phyloP scores from a whole-genome alignment of 805 yeast species.

The Yamadazyma olivae region DNA sequence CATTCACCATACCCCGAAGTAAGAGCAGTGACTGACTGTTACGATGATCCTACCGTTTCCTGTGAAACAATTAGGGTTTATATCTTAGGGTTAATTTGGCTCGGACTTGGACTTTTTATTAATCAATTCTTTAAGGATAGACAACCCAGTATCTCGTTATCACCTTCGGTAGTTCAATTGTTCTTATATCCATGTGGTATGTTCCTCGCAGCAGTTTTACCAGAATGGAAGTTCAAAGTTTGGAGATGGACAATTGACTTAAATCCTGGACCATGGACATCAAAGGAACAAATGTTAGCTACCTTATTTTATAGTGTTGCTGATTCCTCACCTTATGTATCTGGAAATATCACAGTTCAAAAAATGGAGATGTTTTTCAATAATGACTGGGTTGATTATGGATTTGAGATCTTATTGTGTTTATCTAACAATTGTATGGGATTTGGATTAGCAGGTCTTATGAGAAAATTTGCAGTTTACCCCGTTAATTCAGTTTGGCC shows the following conservation, averaged over 20 bases:
- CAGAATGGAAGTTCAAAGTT: conserved; percentile 40
- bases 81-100: conserved; percentile 47
- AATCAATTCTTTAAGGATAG: conserved; percentile 55
- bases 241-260: too few relatives aligned
- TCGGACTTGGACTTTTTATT: conserved; percentile 47
- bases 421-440: conserved; percentile 23
- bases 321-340: conserved; percentile 22
- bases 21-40: too few relatives aligned
- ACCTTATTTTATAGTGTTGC: conserved; percentile 34
- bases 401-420: conserved; percentile 22
- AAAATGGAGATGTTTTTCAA: conserved; percentile 20
- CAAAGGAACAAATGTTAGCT: too few relatives aligned
- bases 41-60: conserved; percentile 46
- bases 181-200: conserved; percentile 42
- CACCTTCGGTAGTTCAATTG: conserved; percentile 41
- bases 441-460: conserved; percentile 28
- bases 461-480: conserved; percentile 24
- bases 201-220: conserved; percentile 32
- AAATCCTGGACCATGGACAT: too few relatives aligned
- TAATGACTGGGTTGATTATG: conserved; percentile 22
- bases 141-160: conserved; percentile 42
- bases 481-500: conserved; percentile 27
- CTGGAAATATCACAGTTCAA: conserved; percentile 22
- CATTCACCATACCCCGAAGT: conserved; percentile 63
- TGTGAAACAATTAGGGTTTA: conserved; percentile 54